Base-by-base conservation (phyloP, 495 filamentous ascomycete genomes). In the Viridothelium virens region DNA sequence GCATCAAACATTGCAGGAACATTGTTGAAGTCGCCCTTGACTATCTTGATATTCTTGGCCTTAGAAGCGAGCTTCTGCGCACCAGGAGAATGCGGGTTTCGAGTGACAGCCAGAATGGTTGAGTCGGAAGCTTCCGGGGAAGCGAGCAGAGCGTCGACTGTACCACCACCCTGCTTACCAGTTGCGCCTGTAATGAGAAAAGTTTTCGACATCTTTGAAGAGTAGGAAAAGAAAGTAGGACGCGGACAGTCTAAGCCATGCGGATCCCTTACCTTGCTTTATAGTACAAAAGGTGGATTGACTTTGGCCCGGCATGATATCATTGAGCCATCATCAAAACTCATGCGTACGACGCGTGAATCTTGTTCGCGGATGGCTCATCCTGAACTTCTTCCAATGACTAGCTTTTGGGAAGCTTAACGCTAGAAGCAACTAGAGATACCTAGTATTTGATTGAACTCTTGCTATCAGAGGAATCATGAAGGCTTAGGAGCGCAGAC, bases 101-200 rank as follows among this genome's bases (percentile, higher is more conserved):
- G 86, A 0, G 89, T 91, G 14, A 91, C 77, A 25, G 86, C 89
- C 16, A 91, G 81, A 70, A 92, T 85, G 62, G 85, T 80, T 74
- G 87, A 79, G 34, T 77, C 71, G n/a, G 75, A 65, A 2, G 67
- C 56, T 48, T 77, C 61, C 4, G 76, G 75, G 36, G 74, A 68
- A 14, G 69, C 61, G 18, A 87, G 74, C 39, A 91, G 83, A 62
- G 79, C 82, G 3, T 81, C 74, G 70, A 92, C 78, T 41, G 87
- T 74, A 12, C 82, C 79, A 37, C 85, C 81, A 65, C 90, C 89
- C 74, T 91, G 89, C 68, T 88, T 83, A 72, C 87, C 88, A 0
- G 87, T 92, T 3, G 86, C 89, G 25, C 89, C 88, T 31, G 87
- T 85, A 65, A 91, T 73, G 56, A 90, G 80, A 63, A 88, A 71